A percentile compares a stretch with the other conserved stretches of the same genome.
Evolutionary conservation across 2,329 filamentous ascomycete genomes (phyloP).

Genomic region (Rhexocercosporidium sp.): DNA sequence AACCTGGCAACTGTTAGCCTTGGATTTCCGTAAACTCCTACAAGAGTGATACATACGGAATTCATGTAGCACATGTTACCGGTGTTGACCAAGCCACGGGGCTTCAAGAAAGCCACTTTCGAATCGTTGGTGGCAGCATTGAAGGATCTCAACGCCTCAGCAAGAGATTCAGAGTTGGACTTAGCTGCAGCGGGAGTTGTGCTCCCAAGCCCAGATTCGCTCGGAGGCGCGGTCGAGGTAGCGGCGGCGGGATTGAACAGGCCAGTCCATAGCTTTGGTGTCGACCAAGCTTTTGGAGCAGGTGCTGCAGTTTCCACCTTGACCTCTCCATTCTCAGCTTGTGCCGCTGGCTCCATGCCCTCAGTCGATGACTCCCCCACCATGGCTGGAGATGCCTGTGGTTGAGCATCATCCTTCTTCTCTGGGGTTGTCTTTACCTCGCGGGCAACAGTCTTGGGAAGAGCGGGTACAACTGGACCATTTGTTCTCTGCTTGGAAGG

Average conservation of each 20-base stretch:
- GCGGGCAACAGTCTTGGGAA: conserved; percentile 47
- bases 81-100: conserved; percentile 91
- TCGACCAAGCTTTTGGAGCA: conserved; percentile 45
- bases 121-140: conserved; percentile 59
- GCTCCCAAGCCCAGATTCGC: conserved; percentile 39
- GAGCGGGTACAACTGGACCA: conserved; percentile 51
- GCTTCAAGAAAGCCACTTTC: conserved; percentile 84
- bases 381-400: conserved; percentile 24
- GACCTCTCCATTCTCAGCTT: conserved; percentile 26
- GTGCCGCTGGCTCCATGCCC: conserved; percentile 10
- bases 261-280: conserved; percentile 72
- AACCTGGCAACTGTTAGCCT: conserved; percentile 64
- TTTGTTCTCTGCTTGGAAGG: conserved; percentile 44
- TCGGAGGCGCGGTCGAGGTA: conserved; percentile 40
- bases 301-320: conserved; percentile 48
- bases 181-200: conserved; percentile 48
- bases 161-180: conserved; percentile 66
- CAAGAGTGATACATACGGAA: conserved; percentile 69
- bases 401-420: conserved; percentile 17
- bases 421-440: conserved; percentile 22
- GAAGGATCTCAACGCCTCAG: conserved; percentile 78
- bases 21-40: not conserved
- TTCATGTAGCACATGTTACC: conserved; percentile 99
- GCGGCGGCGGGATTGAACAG: conserved; percentile 61
- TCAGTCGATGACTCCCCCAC: conserved; percentile 16